phyloP scores from a whole-genome alignment of 2,329 filamentous ascomycete species.

The Penicillium polonicum region DNA sequence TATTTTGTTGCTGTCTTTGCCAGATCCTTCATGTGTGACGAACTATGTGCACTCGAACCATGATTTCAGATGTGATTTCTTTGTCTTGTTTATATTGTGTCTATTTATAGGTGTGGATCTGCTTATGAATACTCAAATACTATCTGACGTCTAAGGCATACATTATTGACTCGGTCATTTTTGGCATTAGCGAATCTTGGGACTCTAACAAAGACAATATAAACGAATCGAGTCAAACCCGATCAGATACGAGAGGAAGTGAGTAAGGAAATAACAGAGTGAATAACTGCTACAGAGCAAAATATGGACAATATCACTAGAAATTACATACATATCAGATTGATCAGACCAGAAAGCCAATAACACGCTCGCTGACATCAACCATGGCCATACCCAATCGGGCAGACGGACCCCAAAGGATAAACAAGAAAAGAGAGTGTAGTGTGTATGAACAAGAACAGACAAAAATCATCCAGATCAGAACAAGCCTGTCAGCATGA shows the following conservation, averaged over 20 bases:
- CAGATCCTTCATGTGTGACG: neutral
- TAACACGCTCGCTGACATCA: constrained; percentile 29
- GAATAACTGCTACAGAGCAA: neutral
- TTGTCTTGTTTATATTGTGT: neutral
- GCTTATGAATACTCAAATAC: neutral
- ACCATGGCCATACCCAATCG: constrained; percentile 22
- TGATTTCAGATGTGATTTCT: neutral
- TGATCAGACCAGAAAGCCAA: constrained; percentile 5
- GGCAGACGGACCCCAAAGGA: constrained; percentile 9
- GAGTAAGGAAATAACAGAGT: neutral
- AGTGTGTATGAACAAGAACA: neutral
- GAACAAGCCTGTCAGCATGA: constrained; percentile 4
- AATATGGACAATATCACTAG: constrained; percentile 8
- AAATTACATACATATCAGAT: constrained; percentile 3
- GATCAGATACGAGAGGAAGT: neutral
- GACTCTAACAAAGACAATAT: neutral
- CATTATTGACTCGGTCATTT: neutral
- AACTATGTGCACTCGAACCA: neutral
- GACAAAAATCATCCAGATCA: constrained; percentile 3
- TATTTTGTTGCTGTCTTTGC: neutral
- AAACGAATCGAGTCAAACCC: neutral
- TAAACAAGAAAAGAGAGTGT: constrained; percentile 4
- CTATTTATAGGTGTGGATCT: neutral
- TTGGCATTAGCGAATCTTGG: neutral
- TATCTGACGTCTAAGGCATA: neutral